A percentile compares a stretch with the other conserved stretches of the same genome.
Evolutionary conservation across 768 basidiomycete species (phyloP).

Genomic region (Mrakia hoshinonis): DNA sequence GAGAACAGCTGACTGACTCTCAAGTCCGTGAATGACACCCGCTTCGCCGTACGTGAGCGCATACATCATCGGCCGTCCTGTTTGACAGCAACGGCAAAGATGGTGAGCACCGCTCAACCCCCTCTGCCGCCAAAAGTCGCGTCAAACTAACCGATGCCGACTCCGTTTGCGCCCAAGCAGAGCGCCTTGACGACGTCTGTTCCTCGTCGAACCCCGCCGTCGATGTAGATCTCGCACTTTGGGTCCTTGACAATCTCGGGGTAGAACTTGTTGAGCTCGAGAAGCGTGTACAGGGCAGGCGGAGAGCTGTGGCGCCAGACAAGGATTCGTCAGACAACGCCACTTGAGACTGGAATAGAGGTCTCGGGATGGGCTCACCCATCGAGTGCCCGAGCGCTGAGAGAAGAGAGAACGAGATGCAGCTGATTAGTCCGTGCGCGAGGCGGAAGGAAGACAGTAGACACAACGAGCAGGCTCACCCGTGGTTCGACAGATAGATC

Average conservation of each 20-base stretch:
- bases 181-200: constrained; percentile 86
- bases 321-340: constrained; percentile 3
- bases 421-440: background rate
- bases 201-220: constrained; percentile 72
- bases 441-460: background rate
- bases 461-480: background rate
- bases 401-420: background rate
- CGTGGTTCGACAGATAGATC: constrained; percentile 84
- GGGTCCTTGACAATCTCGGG: constrained; percentile 65
- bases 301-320: constrained; percentile 33
- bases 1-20: constrained; percentile 34
- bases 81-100: background rate
- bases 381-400: constrained; percentile 49
- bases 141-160: constrained; percentile 34
- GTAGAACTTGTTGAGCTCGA: constrained; percentile 59
- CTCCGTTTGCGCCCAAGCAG: constrained; percentile 51
- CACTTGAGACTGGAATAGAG: background rate
- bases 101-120: background rate
- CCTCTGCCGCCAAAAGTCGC: background rate
- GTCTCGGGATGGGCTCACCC: constrained; percentile 38
- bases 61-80: constrained; percentile 42
- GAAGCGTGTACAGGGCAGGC: constrained; percentile 52
- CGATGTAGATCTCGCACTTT: constrained; percentile 52
- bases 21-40: constrained; percentile 41
- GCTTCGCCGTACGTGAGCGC: constrained; percentile 41